These are phyloP conservation scores for Botrytis sinoallii DNA, from an alignment of 2,329 filamentous ascomycete genomes.

Conservation along the genomic window DNA sequence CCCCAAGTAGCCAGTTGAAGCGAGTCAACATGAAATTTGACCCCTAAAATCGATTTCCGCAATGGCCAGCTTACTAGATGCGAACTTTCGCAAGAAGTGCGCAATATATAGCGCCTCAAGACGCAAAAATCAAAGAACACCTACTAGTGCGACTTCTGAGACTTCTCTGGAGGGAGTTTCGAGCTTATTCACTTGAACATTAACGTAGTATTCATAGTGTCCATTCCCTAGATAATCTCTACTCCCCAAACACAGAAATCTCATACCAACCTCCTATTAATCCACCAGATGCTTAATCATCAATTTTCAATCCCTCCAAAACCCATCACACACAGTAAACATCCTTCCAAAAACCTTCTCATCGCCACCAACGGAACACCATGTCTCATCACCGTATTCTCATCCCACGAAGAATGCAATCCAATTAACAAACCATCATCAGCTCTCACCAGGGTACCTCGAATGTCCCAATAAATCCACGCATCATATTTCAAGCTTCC, in stretches of 20 bases:
- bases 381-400: constrained; percentile 49
- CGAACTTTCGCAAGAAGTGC: background rate
- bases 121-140: background rate
- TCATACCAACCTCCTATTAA: too few relatives aligned
- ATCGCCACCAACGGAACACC: constrained; percentile 48
- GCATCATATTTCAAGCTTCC: constrained; percentile 51
- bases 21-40: fast-evolving
- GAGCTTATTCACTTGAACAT: background rate
- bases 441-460: constrained; percentile 38
- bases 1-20: too few relatives aligned
- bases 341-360: background rate
- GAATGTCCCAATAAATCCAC: constrained; percentile 58
- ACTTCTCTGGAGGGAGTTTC: background rate
- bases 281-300: background rate
- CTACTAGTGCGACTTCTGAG: background rate
- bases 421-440: constrained; percentile 45
- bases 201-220: fast-evolving
- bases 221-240: background rate
- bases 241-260: too few relatives aligned
- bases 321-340: background rate
- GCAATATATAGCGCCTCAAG: background rate
- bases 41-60: fast-evolving
- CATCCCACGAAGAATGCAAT: constrained; percentile 54
- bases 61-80: background rate
- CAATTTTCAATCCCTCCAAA: background rate